Evolutionary conservation across 768 basidiomycete species (phyloP), one percentile per base, ranked within the genome.

Genomic region (Coprinopsis marcescibilis): DNA sequence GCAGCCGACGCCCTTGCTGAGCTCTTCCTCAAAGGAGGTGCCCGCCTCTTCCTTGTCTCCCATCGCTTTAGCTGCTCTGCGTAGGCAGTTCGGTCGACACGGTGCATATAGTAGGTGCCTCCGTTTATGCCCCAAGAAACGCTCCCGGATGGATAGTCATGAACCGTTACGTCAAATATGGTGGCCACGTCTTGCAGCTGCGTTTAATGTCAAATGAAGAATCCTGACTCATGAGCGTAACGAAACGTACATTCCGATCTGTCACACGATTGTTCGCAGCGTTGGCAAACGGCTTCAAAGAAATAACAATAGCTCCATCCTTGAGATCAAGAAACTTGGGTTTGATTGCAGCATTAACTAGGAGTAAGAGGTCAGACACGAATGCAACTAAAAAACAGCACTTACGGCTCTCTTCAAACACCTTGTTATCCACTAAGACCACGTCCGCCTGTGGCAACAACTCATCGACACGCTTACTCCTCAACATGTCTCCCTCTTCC

Each of bases 321-420:
- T 92, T 96, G 50, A 98, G 70, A 59, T 99, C 96, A 45, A 99
- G 70, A 65, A 98, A 98, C 58, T 91, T 86, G 23, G 87, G 83
- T 36, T 87, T 75, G 13, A 99, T 68, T 1, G 83, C 79, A 58
- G 90, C 89, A 63, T 97, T 98, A 50, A 98, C 87, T 90, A 48
- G 10, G 32, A 36, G 14, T 11, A 26, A 21, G 48, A 25, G 51
- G 37, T 52, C 48, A 49, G 40, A 30, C 47, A 24, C 33, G 32
- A 3, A 41, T 15, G 43, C 15, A 33, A 15, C 6, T 3, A 41
- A 45, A 33, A 25, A 25, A 51, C 45, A 24, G n/a, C 6, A 80
- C 85, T 70, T 56, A 89, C 88, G 60, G 42, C 77, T 75, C 55
- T 84, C 78, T 51, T 76, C 72, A 59, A 91, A 92, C 1, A 86